Evolutionary conservation across 2,329 filamentous ascomycete genomes (phyloP).

Genomic region (Paracorniculantispora psalliotae): DNA sequence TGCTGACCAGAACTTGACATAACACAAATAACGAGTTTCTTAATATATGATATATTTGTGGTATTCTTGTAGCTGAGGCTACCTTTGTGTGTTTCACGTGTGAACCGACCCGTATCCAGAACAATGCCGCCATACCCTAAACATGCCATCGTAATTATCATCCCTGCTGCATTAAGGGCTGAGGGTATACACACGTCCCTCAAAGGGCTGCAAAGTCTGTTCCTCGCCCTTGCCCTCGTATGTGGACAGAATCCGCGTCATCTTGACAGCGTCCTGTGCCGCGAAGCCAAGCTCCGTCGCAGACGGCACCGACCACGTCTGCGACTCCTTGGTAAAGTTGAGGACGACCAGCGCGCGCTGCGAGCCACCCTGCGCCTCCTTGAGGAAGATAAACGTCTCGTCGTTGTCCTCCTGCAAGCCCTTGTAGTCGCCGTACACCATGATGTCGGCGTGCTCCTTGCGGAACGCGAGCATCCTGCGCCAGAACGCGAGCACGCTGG

Average conservation of each 20-base stretch:
- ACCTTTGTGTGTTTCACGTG: no score
- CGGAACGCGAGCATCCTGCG: slow-evolving; percentile 26
- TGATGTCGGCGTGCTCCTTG: slow-evolving; percentile 26
- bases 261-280: slow-evolving; percentile 8
- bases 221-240: slow-evolving; percentile 18
- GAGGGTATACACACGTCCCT: slow-evolving; percentile 27
- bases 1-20: no score
- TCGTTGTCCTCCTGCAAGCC: slow-evolving; percentile 21
- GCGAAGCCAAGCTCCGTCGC: slow-evolving; percentile 21
- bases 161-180: neutral
- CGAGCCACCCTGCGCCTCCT: slow-evolving; percentile 22
- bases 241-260: slow-evolving; percentile 26
- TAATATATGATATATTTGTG: no score
- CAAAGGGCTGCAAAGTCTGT: slow-evolving; percentile 23
- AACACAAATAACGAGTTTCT: no score
- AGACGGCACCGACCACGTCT: slow-evolving; percentile 20
- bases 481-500: slow-evolving; percentile 32
- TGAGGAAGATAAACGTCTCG: slow-evolving; percentile 26
- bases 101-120: neutral
- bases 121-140: neutral
- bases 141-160: neutral
- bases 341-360: slow-evolving; percentile 25
- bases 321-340: slow-evolving; percentile 28
- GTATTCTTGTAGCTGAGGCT: no score
- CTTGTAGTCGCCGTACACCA: slow-evolving; percentile 32